Percentiles rank a stretch among this genome's conserved stretches.
These are phyloP conservation scores for Aspergillus sclerotiicarbonarius DNA, from an alignment of 495 filamentous ascomycete species.

Conservation along the genomic window DNA sequence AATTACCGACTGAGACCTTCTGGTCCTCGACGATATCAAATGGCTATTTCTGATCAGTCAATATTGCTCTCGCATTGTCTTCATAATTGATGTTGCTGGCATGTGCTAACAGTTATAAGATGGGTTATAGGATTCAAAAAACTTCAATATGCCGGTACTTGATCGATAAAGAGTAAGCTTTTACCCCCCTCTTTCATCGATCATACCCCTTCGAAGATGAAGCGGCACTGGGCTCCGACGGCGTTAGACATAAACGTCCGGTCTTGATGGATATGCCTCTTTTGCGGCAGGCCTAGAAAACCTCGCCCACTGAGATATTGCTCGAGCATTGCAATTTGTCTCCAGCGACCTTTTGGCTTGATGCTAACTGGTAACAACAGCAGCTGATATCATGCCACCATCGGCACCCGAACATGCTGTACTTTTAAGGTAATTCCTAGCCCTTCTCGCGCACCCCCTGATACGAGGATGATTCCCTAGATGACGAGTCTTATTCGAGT, in stretches of 20 bases:
- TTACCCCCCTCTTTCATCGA: conserved; percentile 13
- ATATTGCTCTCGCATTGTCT: conserved; percentile 12
- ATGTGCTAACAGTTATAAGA: conserved; percentile 32
- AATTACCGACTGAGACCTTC: conserved; percentile 97
- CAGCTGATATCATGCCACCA: not conserved
- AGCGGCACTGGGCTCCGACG: conserved; percentile 99
- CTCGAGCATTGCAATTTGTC: conserved; percentile 21
- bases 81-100: conserved; percentile 7
- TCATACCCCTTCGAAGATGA: conserved; percentile 69
- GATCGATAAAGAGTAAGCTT: conserved; percentile 33
- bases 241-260: conserved; percentile 46
- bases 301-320: conserved; percentile 91
- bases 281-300: conserved; percentile 99
- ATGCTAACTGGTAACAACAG: conserved; percentile 28
- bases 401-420: not conserved
- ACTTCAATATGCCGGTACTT: not conserved
- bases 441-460: conserved; percentile 18
- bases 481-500: conserved; percentile 65
- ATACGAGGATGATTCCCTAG: conserved; percentile 54
- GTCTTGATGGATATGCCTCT: conserved; percentile 83
- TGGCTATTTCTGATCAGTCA: conserved; percentile 80
- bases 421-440: conserved; percentile 16
- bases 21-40: conserved; percentile 77
- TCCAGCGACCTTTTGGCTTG: conserved; percentile 22
- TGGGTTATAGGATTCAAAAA: not conserved